Evolutionary conservation across 208 protist species (phyloP).

Genomic region (Crithidia bombi): DNA sequence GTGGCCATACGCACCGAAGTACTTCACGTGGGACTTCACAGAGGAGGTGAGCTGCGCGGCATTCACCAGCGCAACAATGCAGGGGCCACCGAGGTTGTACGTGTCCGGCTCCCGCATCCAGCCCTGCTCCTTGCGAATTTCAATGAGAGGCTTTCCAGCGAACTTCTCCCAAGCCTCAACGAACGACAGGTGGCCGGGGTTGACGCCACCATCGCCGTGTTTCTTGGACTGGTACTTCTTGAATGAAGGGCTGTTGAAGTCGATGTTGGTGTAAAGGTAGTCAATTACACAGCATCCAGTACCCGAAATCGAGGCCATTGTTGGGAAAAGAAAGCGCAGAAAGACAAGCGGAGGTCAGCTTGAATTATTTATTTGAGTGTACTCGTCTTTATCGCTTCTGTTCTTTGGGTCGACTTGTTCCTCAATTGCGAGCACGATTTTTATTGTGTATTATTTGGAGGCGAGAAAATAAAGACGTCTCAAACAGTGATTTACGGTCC

Average conservation of each 20-base stretch:
- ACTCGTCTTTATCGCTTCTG: too few relatives aligned
- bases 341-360: not conserved
- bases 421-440: too few relatives aligned
- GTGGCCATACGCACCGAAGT: conserved; percentile 18
- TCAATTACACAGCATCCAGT: conserved; percentile 34
- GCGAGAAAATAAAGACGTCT: too few relatives aligned
- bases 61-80: conserved; percentile 33
- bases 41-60: conserved; percentile 23
- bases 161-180: conserved; percentile 33
- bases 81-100: conserved; percentile 34
- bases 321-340: not conserved
- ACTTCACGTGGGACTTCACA: conserved; percentile 18
- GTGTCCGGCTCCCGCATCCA: conserved; percentile 21
- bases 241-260: conserved; percentile 35
- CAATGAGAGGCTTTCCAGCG: conserved; percentile 20
- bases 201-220: conserved; percentile 25
- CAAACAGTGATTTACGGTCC: too few relatives aligned
- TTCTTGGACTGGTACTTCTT: conserved; percentile 32
- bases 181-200: conserved; percentile 32
- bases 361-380: too few relatives aligned
- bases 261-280: conserved; percentile 39
- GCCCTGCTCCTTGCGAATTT: conserved; percentile 33
- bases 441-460: too few relatives aligned
- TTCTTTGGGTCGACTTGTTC: too few relatives aligned
- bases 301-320: conserved; percentile 37